Conservation (phyloP, 1,139 yeast genomes). For the Kodamaea derodonti region DNA sequence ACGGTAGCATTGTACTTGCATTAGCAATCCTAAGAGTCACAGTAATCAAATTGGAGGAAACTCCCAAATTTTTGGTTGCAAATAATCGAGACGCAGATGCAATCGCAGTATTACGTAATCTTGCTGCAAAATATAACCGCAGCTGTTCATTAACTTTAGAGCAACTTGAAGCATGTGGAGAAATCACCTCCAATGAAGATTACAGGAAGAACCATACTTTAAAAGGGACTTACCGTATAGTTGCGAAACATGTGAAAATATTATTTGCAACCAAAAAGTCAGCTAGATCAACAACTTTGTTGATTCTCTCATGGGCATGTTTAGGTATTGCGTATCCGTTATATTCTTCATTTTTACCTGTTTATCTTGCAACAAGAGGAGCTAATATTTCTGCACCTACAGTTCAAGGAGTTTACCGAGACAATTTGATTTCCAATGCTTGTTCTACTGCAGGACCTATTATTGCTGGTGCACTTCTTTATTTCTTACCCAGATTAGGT, state of each 20-base stretch:
- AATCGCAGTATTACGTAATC: constrained; percentile 19
- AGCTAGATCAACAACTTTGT: constrained; percentile 21
- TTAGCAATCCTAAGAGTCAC: constrained; percentile 30
- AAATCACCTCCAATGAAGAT: constrained; percentile 15
- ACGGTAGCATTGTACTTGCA: constrained; percentile 26
- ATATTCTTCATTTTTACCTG: constrained; percentile 30
- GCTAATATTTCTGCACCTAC: constrained; percentile 27
- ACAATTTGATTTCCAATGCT: constrained; percentile 10
- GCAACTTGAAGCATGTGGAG: constrained; percentile 24
- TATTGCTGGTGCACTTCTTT: constrained; percentile 10
- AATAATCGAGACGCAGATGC: constrained; percentile 33
- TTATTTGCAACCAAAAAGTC: constrained; percentile 22
- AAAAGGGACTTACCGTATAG: constrained; percentile 15
- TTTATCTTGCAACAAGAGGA: constrained; percentile 31
- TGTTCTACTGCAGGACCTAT: constrained; percentile 12
- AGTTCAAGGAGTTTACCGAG: constrained; percentile 9
- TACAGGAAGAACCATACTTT: constrained; percentile 9
- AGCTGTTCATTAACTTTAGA: constrained; percentile 26
- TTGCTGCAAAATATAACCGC: constrained; percentile 27
- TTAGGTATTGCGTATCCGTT: constrained; percentile 33
- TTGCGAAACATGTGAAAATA: constrained; percentile 19
- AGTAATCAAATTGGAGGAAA: constrained; percentile 25
- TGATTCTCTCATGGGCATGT: constrained; percentile 29
- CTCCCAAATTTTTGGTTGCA: constrained; percentile 32
- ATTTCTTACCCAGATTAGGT: constrained; percentile 9